phyloP scores from a whole-genome alignment of 495 filamentous ascomycete genomes.

The Aspergillus leporis region DNA sequence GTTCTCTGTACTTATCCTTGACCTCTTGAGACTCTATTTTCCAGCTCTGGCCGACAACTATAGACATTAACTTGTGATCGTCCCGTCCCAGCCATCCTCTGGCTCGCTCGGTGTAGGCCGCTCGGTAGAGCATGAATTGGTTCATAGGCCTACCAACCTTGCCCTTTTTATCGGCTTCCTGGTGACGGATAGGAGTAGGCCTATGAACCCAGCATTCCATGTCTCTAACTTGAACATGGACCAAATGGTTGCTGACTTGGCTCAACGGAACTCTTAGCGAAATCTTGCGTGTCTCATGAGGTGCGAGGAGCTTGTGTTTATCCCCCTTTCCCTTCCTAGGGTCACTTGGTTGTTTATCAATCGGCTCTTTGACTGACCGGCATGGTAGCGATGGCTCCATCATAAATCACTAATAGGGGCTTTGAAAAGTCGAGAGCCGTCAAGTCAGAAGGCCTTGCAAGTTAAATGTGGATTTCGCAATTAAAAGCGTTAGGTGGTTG shows the following conservation, averaged over 20 bases:
- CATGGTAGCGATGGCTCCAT: no score
- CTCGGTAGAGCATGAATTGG: conserved; percentile 97
- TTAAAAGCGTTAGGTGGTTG: no score
- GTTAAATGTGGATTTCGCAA: no score
- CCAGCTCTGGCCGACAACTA: conserved; percentile 83
- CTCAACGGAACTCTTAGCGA: no score
- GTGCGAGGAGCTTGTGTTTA: no score
- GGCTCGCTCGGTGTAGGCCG: conserved; percentile 83
- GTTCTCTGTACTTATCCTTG: conserved; percentile 72
- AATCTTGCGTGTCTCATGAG: no score
- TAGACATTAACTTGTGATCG: conserved; percentile 93
- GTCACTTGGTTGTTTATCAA: no score
- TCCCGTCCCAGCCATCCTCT: conserved; percentile 82
- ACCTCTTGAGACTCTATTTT: conserved; percentile 71
- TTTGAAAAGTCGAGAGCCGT: no score
- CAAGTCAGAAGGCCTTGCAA: no score
- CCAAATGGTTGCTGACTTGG: conserved; percentile 67
- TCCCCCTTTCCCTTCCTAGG: no score
- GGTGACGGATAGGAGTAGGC: conserved; percentile 59
- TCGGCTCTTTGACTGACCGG: no score
- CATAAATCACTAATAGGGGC: no score
- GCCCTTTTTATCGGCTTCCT: conserved; percentile 71
- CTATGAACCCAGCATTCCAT: conserved; percentile 84
- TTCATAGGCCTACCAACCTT: conserved; percentile 95
- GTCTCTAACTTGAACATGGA: conserved; percentile 65